phyloP scores from a whole-genome alignment of 2,329 filamentous ascomycete genomes.

The Stagonosporopsis vannaccii region DNA sequence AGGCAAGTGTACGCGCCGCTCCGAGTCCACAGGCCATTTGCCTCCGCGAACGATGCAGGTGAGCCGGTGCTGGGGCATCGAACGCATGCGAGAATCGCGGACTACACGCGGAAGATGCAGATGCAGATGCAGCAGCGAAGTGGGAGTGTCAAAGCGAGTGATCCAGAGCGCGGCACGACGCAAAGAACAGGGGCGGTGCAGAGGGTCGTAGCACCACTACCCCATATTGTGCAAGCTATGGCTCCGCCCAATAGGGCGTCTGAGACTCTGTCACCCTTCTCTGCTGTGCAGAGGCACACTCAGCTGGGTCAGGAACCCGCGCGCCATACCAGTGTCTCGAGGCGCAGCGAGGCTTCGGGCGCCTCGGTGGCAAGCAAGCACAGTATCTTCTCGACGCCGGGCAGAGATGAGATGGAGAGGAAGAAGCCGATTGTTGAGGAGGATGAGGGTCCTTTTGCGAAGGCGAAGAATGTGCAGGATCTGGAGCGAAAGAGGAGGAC shows the following conservation, averaged over 20 bases:
- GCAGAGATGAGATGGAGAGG: conserved; percentile 43
- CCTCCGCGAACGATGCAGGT: background rate
- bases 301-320: background rate
- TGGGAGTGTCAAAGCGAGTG: background rate
- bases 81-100: conserved; percentile 11
- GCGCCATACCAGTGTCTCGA: background rate
- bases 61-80: background rate
- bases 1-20: conserved; percentile 24
- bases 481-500: conserved; percentile 24
- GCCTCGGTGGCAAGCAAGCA: conserved; percentile 10
- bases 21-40: background rate
- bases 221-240: conserved; percentile 16
- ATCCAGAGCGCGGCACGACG: background rate
- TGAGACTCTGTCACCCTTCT: background rate
- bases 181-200: background rate
- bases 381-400: conserved; percentile 36
- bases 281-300: background rate
- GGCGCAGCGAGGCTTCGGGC: conserved; percentile 10
- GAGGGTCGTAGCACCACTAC: background rate
- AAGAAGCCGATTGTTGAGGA: conserved; percentile 32
- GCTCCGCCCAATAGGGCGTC: background rate
- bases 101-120: conserved; percentile 10
- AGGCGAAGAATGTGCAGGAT: conserved; percentile 25
- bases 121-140: background rate
- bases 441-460: conserved; percentile 36